phyloP scores from a whole-genome alignment of 371 early-diverging fungal species.

The Furculomyces boomerangus region DNA sequence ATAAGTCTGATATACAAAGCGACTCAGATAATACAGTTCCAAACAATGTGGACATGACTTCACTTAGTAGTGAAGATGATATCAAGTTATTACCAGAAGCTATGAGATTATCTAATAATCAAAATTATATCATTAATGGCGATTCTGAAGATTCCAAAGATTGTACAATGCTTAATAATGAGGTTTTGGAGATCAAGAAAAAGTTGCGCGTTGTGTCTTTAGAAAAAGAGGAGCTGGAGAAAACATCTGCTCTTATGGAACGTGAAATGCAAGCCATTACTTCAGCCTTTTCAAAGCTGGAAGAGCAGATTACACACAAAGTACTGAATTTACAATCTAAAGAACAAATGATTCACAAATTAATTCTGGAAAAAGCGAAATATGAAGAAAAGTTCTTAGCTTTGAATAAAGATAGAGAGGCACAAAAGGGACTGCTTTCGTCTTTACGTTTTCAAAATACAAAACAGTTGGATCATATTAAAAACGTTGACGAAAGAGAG shows the following conservation, averaged over 20 bases:
- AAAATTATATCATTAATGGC: too few species aligned
- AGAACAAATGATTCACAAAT: constrained; percentile 54
- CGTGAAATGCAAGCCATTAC: constrained; percentile 57
- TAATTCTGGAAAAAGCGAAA: constrained; percentile 59
- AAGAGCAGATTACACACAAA: constrained; percentile 58
- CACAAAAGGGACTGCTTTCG: constrained; percentile 36
- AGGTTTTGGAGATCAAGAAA: constrained; percentile 21
- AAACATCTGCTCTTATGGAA: constrained; percentile 31
- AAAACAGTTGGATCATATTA: constrained; percentile 64
- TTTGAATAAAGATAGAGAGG: constrained; percentile 47
- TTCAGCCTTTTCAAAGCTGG: constrained; percentile 55
- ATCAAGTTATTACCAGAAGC: too few species aligned
- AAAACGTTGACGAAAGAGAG: constrained; percentile 58
- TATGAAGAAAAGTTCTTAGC: constrained; percentile 47
- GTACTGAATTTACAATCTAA: constrained; percentile 48
- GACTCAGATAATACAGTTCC: background rate
- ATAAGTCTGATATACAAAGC: too few species aligned
- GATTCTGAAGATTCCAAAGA: too few species aligned
- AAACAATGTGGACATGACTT: background rate
- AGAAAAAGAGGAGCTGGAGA: constrained; percentile 17
- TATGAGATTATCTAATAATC: too few species aligned
- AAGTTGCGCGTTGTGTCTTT: constrained; percentile 8
- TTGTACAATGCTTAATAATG: too few species aligned
- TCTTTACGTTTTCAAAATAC: constrained; percentile 55
- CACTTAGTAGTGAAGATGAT: too few species aligned